Evolutionary conservation across 2,329 filamentous ascomycete genomes (phyloP).

Genomic region (Stagonosporopsis chrysanthemi): DNA sequence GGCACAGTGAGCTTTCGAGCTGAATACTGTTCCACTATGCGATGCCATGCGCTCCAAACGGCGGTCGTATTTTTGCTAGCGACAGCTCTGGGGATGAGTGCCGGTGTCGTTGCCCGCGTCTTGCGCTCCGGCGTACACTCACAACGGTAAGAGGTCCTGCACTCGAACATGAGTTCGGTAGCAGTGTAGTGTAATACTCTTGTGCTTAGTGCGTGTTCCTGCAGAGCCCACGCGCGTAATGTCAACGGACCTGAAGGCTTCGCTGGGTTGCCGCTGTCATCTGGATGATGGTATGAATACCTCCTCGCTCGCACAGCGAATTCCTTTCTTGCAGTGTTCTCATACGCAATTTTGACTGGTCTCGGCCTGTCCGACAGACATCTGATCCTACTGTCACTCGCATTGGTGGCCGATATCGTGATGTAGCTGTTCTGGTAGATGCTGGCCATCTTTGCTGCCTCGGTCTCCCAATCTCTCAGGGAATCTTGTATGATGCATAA

Average conservation of each 20-base stretch:
- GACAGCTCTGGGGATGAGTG: conserved; percentile 44
- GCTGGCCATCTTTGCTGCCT: conserved; percentile 44
- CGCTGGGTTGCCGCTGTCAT: conserved; percentile 31
- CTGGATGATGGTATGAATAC: conserved; percentile 39
- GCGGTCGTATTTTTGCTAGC: conserved; percentile 30
- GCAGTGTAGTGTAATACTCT: conserved; percentile 45
- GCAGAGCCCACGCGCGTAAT: conserved; percentile 42
- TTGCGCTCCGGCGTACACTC: conserved; percentile 42
- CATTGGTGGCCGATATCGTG: conserved; percentile 42
- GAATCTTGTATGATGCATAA: conserved; percentile 48
- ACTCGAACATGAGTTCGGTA: conserved; percentile 47
- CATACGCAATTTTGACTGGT: conserved; percentile 35
- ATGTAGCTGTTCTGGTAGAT: conserved; percentile 46
- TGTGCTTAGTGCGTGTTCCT: conserved; percentile 45
- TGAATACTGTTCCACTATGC: conserved; percentile 41
- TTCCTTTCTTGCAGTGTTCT: conserved; percentile 37
- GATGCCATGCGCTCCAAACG: conserved; percentile 44
- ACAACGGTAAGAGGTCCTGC: conserved; percentile 43
- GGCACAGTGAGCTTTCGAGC: conserved; percentile 37
- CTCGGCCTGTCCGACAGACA: conserved; percentile 39
- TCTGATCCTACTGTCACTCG: conserved; percentile 28
- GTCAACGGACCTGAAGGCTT: conserved; percentile 37
- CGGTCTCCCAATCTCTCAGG: conserved; percentile 44
- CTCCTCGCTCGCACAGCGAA: conserved; percentile 36
- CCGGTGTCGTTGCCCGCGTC: conserved; percentile 37